A percentile compares a stretch with the other conserved stretches of the same genome.
Evolutionary conservation across 352 stramenopile species (phyloP).

Genomic region (Thalassiosira mediterranea): DNA sequence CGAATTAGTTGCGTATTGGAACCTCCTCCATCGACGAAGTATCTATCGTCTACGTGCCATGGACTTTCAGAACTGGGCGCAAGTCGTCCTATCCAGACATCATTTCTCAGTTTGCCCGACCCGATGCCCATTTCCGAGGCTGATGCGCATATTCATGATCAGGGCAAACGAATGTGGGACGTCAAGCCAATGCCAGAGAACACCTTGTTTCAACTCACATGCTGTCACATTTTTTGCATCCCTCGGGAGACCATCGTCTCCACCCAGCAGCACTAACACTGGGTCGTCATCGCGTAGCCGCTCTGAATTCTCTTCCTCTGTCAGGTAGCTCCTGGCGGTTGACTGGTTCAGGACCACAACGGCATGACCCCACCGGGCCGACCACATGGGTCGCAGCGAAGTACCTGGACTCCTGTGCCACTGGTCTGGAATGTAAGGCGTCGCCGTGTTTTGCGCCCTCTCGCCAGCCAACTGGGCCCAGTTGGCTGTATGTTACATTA

Average conservation of each 20-base stretch:
- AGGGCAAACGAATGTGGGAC: not conserved
- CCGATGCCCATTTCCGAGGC: slow-evolving; percentile 34
- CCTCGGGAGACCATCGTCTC: slow-evolving; percentile 67
- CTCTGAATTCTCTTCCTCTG: slow-evolving; percentile 56
- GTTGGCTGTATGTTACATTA: slow-evolving; percentile 46
- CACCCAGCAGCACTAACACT: slow-evolving; percentile 71
- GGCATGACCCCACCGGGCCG: slow-evolving; percentile 58
- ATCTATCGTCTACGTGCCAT: slow-evolving; percentile 59
- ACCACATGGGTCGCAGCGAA: slow-evolving; percentile 63
- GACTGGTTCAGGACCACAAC: slow-evolving; percentile 58
- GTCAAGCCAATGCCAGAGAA: not conserved
- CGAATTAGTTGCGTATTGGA: slow-evolving; percentile 54
- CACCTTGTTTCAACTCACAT: slow-evolving; percentile 16
- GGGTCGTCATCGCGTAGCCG: slow-evolving; percentile 26
- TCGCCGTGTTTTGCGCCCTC: slow-evolving; percentile 63
- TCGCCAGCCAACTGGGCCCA: slow-evolving; percentile 71
- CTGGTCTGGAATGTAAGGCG: slow-evolving; percentile 66
- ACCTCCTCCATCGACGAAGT: slow-evolving; percentile 24
- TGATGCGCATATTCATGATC: not conserved
- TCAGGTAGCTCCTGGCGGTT: slow-evolving; percentile 42
- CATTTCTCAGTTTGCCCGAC: slow-evolving; percentile 73
- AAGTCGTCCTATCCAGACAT: slow-evolving; percentile 72
- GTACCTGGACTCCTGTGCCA: slow-evolving; percentile 39
- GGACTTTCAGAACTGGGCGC: slow-evolving; percentile 40
- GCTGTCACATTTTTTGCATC: slow-evolving; percentile 38